phyloP scores from a whole-genome alignment of 352 stramenopile genomes.

The Globisporangium orthogonon region DNA sequence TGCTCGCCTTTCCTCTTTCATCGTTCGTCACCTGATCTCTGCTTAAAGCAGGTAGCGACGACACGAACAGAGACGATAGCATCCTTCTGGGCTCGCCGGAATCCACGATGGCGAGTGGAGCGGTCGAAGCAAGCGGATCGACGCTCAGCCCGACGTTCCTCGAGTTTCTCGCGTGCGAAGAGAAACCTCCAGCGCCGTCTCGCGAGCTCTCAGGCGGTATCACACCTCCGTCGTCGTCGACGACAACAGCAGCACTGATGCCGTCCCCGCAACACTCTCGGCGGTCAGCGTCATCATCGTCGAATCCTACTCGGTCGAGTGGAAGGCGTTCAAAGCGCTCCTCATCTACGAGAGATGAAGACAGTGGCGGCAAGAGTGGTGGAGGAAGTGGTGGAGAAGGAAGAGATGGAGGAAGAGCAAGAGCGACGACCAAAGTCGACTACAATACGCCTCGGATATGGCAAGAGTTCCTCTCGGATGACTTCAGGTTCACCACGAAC shows the following conservation, averaged over 20 bases:
- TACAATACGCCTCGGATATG: constrained; percentile 47
- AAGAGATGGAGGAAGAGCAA: constrained; percentile 5
- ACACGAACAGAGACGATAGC: constrained; percentile 1
- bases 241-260: constrained; percentile 1
- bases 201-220: constrained; percentile 1
- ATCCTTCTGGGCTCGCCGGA: constrained; percentile 4
- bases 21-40: not conserved
- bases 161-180: constrained; percentile 63
- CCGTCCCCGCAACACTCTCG: constrained; percentile 8
- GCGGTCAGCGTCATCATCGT: not conserved
- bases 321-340: not conserved
- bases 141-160: constrained; percentile 79
- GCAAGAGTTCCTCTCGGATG: constrained; percentile 64
- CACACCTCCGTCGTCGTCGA: not conserved
- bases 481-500: constrained; percentile 58
- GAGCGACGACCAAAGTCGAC: constrained; percentile 1
- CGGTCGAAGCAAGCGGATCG: constrained; percentile 11
- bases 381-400: constrained; percentile 8
- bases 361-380: constrained; percentile 1
- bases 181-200: constrained; percentile 29
- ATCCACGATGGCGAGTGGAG: constrained; percentile 11
- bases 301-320: constrained; percentile 15
- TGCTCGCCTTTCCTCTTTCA: not conserved
- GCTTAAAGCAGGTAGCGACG: not conserved
- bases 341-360: constrained; percentile 5